Percentiles rank a stretch among this genome's conserved stretches.
These are phyloP conservation scores for Herpetospermum pedunculosum DNA, from an alignment of 306 rosid genomes.

Conservation along the genomic window DNA sequence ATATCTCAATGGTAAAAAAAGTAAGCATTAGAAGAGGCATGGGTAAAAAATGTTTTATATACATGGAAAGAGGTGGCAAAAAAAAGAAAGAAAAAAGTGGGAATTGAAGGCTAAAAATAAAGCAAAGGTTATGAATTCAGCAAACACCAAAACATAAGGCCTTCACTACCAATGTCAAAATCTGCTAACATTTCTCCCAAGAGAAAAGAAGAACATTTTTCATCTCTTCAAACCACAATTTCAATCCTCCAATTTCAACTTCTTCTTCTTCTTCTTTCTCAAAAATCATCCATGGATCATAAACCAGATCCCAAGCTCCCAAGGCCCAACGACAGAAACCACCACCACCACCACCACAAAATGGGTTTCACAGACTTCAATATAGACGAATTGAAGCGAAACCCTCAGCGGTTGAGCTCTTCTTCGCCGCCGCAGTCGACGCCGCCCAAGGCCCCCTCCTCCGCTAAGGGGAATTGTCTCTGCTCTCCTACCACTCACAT, in stretches of 20 bases:
- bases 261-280: not conserved
- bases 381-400: not conserved
- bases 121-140: not conserved
- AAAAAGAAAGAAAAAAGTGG: no score
- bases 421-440: not conserved
- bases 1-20: no score
- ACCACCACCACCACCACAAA: not conserved
- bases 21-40: no score
- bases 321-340: not conserved
- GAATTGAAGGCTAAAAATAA: not conserved
- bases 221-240: not conserved
- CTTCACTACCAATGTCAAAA: not conserved
- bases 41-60: no score
- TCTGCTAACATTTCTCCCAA: not conserved
- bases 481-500: constrained; percentile 5
- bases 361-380: not conserved
- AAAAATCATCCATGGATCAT: not conserved
- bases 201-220: not conserved
- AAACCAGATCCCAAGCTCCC: not conserved
- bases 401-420: not conserved
- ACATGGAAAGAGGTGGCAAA: no score
- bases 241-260: not conserved
- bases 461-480: not conserved
- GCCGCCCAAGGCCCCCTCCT: not conserved
- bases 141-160: not conserved